phyloP scores from a whole-genome alignment of 176 grass and related monocot genomes.

The Eleusine coracana region DNA sequence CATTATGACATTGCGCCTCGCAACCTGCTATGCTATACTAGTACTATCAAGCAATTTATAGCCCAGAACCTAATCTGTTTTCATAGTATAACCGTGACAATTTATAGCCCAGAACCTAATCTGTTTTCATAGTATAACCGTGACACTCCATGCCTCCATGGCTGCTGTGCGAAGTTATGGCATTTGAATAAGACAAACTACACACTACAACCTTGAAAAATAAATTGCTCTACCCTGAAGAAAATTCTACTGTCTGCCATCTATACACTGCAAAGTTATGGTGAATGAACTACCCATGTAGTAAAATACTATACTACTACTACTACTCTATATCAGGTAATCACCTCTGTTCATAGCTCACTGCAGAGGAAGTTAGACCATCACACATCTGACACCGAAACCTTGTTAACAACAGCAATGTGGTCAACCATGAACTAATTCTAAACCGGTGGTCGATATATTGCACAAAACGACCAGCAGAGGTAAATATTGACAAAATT shows the following conservation, averaged over 20 bases:
- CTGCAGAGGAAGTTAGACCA: constrained; percentile 14
- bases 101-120: too few relatives aligned
- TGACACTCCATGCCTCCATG: background rate
- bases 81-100: background rate
- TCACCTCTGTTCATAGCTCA: background rate
- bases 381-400: background rate
- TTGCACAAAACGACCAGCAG: background rate
- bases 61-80: too few relatives aligned
- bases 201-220: background rate
- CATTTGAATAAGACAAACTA: background rate
- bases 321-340: background rate
- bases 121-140: background rate
- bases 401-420: background rate
- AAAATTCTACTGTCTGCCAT: background rate
- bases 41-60: background rate
- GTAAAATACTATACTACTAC: background rate
- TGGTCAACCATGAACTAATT: constrained; percentile 9
- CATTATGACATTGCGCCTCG: background rate
- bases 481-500: background rate
- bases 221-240: background rate
- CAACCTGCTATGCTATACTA: background rate
- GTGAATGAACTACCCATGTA: background rate
- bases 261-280: background rate
- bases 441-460: background rate
- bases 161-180: background rate